A percentile compares a stretch with the other conserved stretches of the same genome.
phyloP scores from a whole-genome alignment of 352 stramenopile genomes.

The Pythium periplocum region DNA sequence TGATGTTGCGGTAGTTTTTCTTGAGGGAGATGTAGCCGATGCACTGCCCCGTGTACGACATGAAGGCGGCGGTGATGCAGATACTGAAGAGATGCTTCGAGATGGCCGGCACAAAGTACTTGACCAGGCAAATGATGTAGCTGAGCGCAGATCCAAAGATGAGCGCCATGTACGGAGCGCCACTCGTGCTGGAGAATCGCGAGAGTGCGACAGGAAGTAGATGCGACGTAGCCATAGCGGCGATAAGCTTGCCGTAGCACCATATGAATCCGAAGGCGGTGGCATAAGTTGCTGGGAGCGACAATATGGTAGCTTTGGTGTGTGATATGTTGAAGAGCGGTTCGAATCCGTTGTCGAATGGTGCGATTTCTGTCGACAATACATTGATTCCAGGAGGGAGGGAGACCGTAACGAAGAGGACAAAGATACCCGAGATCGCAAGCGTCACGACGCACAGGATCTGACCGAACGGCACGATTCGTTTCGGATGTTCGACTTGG shows the following conservation, averaged over 20 bases:
- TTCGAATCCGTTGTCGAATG: conserved; percentile 14
- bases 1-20: conserved; percentile 6
- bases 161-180: conserved; percentile 7
- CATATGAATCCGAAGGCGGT: conserved; percentile 6
- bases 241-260: conserved; percentile 4
- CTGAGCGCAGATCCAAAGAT: conserved; percentile 4
- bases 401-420: conserved; percentile 24
- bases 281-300: conserved; percentile 2
- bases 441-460: conserved; percentile 24
- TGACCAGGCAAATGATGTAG: conserved; percentile 4
- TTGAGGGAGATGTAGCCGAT: conserved; percentile 11
- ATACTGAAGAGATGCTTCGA: conserved; percentile 10
- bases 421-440: conserved; percentile 1
- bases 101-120: conserved; percentile 2
- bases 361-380: neutral
- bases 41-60: conserved; percentile 20
- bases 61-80: conserved; percentile 8
- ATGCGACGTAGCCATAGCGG: conserved; percentile 12
- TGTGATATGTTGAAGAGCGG: conserved; percentile 10
- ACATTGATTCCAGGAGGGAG: conserved; percentile 10
- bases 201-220: conserved; percentile 8
- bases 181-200: conserved; percentile 1
- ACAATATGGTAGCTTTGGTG: neutral
- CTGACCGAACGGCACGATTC: conserved; percentile 34
- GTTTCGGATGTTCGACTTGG: conserved; percentile 31